A percentile compares a stretch with the other conserved stretches of the same genome.
Conservation (phyloP, 768 basidiomycete species). For the Hygrocybe punicea region DNA sequence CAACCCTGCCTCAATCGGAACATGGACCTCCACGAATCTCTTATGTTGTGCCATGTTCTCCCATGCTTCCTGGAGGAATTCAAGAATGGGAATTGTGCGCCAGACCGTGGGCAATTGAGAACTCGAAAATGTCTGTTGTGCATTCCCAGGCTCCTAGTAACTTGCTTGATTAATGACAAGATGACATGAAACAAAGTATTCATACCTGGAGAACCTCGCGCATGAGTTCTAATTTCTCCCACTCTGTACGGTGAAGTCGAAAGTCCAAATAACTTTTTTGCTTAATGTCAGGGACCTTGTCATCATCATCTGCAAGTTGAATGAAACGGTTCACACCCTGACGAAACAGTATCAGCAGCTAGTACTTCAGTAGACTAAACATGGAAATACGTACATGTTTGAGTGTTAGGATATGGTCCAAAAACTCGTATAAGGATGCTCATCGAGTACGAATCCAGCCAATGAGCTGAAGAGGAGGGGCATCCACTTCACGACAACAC, state of each 20-base stretch:
- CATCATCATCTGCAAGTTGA: conserved; percentile 16
- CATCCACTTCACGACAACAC: conserved; percentile 8
- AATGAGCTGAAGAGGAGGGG: conserved; percentile 9
- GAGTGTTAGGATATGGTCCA: conserved; percentile 6
- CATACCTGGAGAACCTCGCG: conserved; percentile 14
- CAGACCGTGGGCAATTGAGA: conserved; percentile 14
- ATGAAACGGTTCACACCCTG: conserved; percentile 13
- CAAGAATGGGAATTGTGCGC: conserved; percentile 14
- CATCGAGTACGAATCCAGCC: conserved; percentile 16
- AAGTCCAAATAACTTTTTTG: conserved; percentile 15
- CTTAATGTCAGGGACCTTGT: conserved; percentile 12
- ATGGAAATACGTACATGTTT: neutral
- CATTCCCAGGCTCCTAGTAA: conserved; percentile 15
- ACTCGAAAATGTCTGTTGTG: conserved; percentile 15
- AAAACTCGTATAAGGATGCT: conserved; percentile 16
- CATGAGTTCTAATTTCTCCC: conserved; percentile 11
- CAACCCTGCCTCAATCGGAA: conserved; percentile 7
- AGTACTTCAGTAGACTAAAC: conserved; percentile 1
- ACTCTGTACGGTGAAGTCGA: conserved; percentile 7
- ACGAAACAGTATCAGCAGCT: neutral
- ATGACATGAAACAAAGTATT: conserved; percentile 9
- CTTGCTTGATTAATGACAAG: conserved; percentile 9
- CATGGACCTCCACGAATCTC: conserved; percentile 8
- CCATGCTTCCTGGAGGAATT: conserved; percentile 18
- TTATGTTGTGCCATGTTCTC: conserved; percentile 10